Evolutionary conservation across 768 basidiomycete species (phyloP), one percentile per base, ranked within the genome.

Genomic region (Cyathus striatus): DNA sequence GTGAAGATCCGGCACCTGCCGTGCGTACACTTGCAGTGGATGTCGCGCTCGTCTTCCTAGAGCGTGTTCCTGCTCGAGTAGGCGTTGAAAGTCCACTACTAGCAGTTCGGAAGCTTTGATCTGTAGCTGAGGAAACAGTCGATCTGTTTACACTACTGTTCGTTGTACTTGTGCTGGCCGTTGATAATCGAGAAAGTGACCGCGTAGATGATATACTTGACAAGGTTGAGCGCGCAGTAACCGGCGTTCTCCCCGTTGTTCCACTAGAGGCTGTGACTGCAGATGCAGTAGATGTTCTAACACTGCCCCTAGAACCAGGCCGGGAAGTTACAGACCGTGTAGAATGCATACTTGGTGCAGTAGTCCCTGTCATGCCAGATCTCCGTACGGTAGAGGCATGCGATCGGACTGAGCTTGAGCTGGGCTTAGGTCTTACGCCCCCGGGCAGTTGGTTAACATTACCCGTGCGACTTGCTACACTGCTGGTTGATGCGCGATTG

Each of bases 91-190:
- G 41, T 23, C 49, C 64, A 6, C 63, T 68, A 38, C 61, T 64
- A 5, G 75, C 70, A 3, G 73, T 75, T 45, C 68, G 69, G 56
- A 74, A 79, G 3, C 30, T 25, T 37, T 37, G 35, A n/a, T 37
- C 35, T 37, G 35, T 43, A 6, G 40, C 33, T 30, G 38, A 53
- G 18, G 55, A 57, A 12, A 55, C 41, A 43, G 46, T 50, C 5
- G 57, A 56, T 1, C 41, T 42, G 14, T 55, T 48, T n/a, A 51
- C 12, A 10, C 27, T 30, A 30, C 9, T 30, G n/a, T n/a, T 30
- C 9, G 9, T 30, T n/a, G 27, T n/a, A n/a, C n/a, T 30, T 30
- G 27, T 30, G n/a, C 27, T 30, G 27, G 27, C 27, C 9, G 27
- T 30, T n/a, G 27, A 30, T n/a, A 30, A 9, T 30, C 36, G 7